Conservation (phyloP, 1,284 basidiomycete genomes). For the Malassezia arunalokei region DNA sequence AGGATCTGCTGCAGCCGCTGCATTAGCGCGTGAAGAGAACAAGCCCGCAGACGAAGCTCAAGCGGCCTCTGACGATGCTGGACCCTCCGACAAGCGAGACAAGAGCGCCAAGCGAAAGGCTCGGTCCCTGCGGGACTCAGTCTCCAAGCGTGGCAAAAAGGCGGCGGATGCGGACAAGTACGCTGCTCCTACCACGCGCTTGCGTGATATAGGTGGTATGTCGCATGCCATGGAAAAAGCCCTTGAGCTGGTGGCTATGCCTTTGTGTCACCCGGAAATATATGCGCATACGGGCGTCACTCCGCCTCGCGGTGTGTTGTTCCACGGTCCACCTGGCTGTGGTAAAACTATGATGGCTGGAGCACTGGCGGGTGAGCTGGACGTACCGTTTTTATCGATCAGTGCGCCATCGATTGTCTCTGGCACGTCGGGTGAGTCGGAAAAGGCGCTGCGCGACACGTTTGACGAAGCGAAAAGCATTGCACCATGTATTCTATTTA, state of each 20-base stretch:
- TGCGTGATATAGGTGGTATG: constrained; percentile 79
- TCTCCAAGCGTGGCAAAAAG: constrained; percentile 17
- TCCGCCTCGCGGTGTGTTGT: constrained; percentile 78
- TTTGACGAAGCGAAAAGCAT: constrained; percentile 56
- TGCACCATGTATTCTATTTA: constrained; percentile 43
- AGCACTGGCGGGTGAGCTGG: constrained; percentile 65
- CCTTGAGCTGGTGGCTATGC: constrained; percentile 87
- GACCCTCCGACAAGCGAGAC: constrained; percentile 7
- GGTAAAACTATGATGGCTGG: constrained; percentile 57
- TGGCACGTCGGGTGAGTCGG: constrained; percentile 94
- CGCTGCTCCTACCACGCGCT: constrained; percentile 54
- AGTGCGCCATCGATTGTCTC: constrained; percentile 89
- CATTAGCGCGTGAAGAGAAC: constrained; percentile 4
- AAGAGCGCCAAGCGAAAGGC: constrained; percentile 30
- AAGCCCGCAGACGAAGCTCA: constrained; percentile 10
- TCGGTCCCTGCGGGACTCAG: constrained; percentile 18
- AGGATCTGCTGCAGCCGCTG: constrained; percentile 29
- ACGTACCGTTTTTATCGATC: constrained; percentile 80
- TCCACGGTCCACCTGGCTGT: constrained; percentile 92
- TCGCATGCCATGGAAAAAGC: constrained; percentile 77
- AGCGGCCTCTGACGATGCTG: too few relatives aligned
- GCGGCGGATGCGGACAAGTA: constrained; percentile 24
- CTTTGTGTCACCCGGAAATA: constrained; percentile 84
- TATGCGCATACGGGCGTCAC: constrained; percentile 85
- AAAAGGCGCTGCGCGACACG: constrained; percentile 85